These are phyloP conservation scores for Neocatenulostroma microsporum DNA, from an alignment of 2,329 filamentous ascomycete species.

Conservation along the genomic window DNA sequence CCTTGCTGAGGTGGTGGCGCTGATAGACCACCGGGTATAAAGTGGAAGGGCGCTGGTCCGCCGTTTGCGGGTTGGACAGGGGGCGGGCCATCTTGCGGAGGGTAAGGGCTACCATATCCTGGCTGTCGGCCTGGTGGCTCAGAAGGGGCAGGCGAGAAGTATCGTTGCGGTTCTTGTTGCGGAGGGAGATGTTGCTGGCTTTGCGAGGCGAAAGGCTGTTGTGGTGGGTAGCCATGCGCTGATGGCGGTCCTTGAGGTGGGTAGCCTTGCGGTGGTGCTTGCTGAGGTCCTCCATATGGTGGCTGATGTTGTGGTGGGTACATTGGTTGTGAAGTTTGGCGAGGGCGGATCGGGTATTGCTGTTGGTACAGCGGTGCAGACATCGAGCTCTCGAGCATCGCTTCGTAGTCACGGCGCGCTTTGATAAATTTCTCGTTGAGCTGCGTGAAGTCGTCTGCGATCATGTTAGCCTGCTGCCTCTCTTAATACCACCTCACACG, in stretches of 20 bases:
- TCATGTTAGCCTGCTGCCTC: neutral
- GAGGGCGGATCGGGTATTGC: conserved; percentile 34
- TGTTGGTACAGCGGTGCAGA: conserved; percentile 61
- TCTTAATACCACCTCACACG: no score
- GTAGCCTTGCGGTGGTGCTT: conserved; percentile 38
- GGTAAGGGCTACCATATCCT: conserved; percentile 19
- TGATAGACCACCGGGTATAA: conserved; percentile 28
- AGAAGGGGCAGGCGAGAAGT: conserved; percentile 31
- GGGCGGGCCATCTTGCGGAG: conserved; percentile 18
- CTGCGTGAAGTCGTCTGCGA: conserved; percentile 88
- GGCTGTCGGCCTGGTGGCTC: conserved; percentile 25
- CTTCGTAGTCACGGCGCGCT: conserved; percentile 90
- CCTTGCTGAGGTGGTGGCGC: conserved; percentile 12
- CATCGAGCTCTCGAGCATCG: conserved; percentile 94
- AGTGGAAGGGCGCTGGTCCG: conserved; percentile 29
- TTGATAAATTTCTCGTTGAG: conserved; percentile 99
- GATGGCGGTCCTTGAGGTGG: conserved; percentile 24
- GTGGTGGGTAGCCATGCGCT: conserved; percentile 22
- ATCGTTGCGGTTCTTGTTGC: conserved; percentile 29
- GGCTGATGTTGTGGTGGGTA: conserved; percentile 22
- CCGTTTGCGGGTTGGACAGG: conserved; percentile 10
- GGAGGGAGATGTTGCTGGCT: conserved; percentile 23
- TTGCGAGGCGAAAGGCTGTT: conserved; percentile 24
- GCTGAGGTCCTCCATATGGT: conserved; percentile 18
- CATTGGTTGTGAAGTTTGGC: conserved; percentile 13